These are phyloP conservation scores for Tricholoma hemisulphureum DNA, from an alignment of 768 basidiomycete species.

Conservation along the genomic window DNA sequence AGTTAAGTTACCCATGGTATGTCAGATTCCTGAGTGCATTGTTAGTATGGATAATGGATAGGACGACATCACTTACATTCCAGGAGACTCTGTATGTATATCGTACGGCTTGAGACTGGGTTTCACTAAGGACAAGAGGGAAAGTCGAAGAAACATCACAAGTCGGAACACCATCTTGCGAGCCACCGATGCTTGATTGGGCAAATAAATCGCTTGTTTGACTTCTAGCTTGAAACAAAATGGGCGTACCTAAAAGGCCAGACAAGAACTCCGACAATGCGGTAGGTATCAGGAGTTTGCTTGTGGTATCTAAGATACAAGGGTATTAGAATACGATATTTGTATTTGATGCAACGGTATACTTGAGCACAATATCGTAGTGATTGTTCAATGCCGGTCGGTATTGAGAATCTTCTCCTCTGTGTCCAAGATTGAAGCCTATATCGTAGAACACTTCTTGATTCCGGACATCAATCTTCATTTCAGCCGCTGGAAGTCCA, in stretches of 20 bases:
- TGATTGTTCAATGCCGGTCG: conserved; percentile 85
- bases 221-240: background rate
- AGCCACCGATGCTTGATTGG: conserved; percentile 58
- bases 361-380: conserved; percentile 84
- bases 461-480: conserved; percentile 77
- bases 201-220: background rate
- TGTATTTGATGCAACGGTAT: conserved; percentile 11
- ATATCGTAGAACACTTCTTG: conserved; percentile 90
- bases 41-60: background rate
- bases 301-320: conserved; percentile 67
- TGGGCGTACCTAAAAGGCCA: conserved; percentile 50
- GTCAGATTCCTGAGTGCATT: conserved; percentile 63
- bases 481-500: conserved; percentile 90
- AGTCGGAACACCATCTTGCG: conserved; percentile 47
- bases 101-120: conserved; percentile 57
- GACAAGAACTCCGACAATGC: conserved; percentile 93
- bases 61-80: conserved; percentile 52
- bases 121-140: conserved; percentile 64
- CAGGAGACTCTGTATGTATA: conserved; percentile 90
- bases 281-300: conserved; percentile 64
- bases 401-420: conserved; percentile 55
- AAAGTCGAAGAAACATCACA: conserved; percentile 46
- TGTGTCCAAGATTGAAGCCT: conserved; percentile 89
- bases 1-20: conserved; percentile 67
- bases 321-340: conserved; percentile 2